phyloP scores from a whole-genome alignment of 129 eudicot species.

The Flaveria robusta region DNA sequence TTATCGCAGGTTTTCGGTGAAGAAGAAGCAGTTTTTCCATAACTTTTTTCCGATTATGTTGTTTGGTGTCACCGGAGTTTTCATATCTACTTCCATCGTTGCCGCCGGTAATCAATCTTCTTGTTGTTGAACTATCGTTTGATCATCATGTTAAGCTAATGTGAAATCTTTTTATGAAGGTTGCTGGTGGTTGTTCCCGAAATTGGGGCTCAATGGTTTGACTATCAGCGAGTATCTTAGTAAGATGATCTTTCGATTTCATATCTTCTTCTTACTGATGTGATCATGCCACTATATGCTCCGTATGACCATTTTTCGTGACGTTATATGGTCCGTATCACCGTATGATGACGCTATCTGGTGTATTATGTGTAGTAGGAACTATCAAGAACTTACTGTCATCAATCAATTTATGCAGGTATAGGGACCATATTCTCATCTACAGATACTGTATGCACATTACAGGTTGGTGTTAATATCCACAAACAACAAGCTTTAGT shows the following conservation, averaged over 20 bases:
- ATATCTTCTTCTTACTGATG: background rate
- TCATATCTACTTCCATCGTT: conserved; percentile 70
- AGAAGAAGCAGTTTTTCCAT: conserved; percentile 94
- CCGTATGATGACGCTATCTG: too few relatives aligned
- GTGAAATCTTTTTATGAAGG: conserved; percentile 38
- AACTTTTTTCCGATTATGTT: conserved; percentile 84
- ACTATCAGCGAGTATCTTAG: conserved; percentile 81
- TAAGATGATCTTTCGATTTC: conserved; percentile 18
- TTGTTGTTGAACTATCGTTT: background rate
- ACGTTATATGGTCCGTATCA: too few relatives aligned
- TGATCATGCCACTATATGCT: too few relatives aligned
- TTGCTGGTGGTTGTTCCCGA: conserved; percentile 77
- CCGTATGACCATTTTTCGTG: too few relatives aligned
- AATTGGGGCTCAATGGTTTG: conserved; percentile 58
- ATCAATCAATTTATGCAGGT: conserved; percentile 30
- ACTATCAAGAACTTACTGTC: too few relatives aligned
- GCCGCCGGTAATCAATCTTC: conserved; percentile 52
- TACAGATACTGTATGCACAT: conserved; percentile 95
- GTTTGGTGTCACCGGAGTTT: conserved; percentile 85
- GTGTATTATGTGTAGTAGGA: too few relatives aligned
- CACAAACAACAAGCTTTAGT: background rate
- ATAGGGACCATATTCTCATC: conserved; percentile 91
- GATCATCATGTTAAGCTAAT: background rate
- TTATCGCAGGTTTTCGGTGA: conserved; percentile 76
- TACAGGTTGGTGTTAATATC: conserved; percentile 58